A percentile compares a stretch with the other conserved stretches of the same genome.
Evolutionary conservation across 1,284 basidiomycete genomes (phyloP).

Genomic region (Melampsora allii-populina): DNA sequence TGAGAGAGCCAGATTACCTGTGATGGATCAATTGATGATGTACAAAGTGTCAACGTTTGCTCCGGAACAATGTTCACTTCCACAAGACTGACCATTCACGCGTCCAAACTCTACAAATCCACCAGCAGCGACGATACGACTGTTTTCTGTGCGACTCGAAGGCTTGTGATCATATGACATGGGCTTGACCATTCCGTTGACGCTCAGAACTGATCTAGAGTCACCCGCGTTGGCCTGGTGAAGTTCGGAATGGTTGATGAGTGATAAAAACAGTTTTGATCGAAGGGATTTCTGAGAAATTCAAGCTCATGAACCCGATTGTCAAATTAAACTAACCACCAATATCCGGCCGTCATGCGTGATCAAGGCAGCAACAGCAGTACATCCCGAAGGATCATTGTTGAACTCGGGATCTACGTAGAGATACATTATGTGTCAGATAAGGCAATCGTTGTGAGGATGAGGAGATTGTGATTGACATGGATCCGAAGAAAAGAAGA

Average conservation of each 20-base stretch:
- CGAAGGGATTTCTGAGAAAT: background rate
- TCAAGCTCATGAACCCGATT: background rate
- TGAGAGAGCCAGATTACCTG: conserved; percentile 92
- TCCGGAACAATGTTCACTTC: background rate
- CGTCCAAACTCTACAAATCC: conserved; percentile 96
- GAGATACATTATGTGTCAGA: background rate
- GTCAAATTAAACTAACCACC: conserved; percentile 22
- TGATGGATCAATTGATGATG: conserved; percentile 9
- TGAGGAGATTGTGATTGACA: background rate
- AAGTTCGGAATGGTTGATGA: conserved; percentile 3
- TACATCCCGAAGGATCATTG: conserved; percentile 93
- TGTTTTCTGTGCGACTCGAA: conserved; percentile 75
- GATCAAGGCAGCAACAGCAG: conserved; percentile 82
- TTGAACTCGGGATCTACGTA: conserved; percentile 72
- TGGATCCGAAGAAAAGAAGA: background rate
- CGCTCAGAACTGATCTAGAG: conserved; percentile 83
- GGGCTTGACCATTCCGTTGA: conserved; percentile 78
- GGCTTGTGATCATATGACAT: conserved; percentile 97
- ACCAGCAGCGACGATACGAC: conserved; percentile 85
- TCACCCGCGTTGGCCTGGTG: conserved; percentile 93
- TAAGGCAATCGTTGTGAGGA: background rate
- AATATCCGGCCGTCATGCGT: conserved; percentile 70
- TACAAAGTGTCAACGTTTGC: background rate
- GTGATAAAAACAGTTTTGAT: background rate
- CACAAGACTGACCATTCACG: conserved; percentile 74